Evolutionary conservation across 2,329 filamentous ascomycete genomes (phyloP), one percentile per base, ranked within the genome.

Genomic region (Fusarium zealandicum): DNA sequence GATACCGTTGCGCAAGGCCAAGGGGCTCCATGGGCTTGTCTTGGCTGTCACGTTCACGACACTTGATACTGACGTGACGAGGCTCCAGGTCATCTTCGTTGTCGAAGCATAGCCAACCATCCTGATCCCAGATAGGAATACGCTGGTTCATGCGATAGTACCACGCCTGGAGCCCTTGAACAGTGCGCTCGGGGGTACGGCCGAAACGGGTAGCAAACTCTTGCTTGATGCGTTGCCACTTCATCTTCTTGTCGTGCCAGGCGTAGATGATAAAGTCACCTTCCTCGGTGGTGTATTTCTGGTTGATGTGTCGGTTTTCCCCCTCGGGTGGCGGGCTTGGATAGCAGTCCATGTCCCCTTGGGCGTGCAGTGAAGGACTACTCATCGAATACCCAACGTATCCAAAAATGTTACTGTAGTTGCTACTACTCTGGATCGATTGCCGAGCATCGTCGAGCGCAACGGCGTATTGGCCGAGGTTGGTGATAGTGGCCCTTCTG

Each of bases 231-330:
- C 67, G 69, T 41, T 75, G 69, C 75, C 76, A 78, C 60, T 74
- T 76, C 52, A 76, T 67, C 59, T 75, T 76, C 68, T 73, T 75
- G 58, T 78, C 75, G 51, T 76, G 73, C 67, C 73, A 76, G n/a
- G 72, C 72, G 54, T 77, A 78, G 54, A 77, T 75, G 65, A 76
- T 76, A 48, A 75, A 78, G 60, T 77, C 75, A 13, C 75, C 74
- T 55, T 78, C 73, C 54, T 78, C 75, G 1, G 71, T 72, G 0
- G 74, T 76, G 64, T 78, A 78, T 62, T 78, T 77, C 42, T 76
- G 73, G 63, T 78, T 78, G 57, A 76, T 76, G 55, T 76, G 74
- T 18, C 73, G 65, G 40, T 71, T 72, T 55, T 76, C 72, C 11
- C 65, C 66, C 27, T 75, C 73, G 1, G 70, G 71, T 5, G 73